A percentile compares a stretch with the other conserved stretches of the same genome.
Conservation (phyloP, 2,329 filamentous ascomycete species). For the Huntiella omanensis region DNA sequence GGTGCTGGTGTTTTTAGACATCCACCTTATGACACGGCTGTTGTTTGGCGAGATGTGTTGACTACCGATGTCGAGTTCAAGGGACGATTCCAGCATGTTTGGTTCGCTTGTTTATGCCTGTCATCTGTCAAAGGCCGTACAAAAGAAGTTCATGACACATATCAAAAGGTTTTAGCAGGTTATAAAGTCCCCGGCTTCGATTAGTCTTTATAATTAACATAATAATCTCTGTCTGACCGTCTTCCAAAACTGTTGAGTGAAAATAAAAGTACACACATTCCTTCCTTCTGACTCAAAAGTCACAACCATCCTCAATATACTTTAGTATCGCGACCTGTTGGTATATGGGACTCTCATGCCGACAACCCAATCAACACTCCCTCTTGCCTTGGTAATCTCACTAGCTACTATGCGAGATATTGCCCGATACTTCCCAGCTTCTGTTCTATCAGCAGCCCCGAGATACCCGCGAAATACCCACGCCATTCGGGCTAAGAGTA, state of each 20-base stretch:
- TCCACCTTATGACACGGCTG: slow-evolving; percentile 40
- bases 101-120: slow-evolving; percentile 1
- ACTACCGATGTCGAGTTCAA: slow-evolving; percentile 39
- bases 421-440: slow-evolving; percentile 4
- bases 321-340: background rate
- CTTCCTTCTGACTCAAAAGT: too few species aligned
- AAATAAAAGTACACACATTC: too few species aligned
- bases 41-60: slow-evolving; percentile 43
- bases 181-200: too few species aligned
- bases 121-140: too few species aligned
- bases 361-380: slow-evolving; percentile 4
- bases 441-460: slow-evolving; percentile 1
- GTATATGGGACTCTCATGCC: slow-evolving; percentile 3
- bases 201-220: too few species aligned
- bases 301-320: too few species aligned
- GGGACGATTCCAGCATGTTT: slow-evolving; percentile 32
- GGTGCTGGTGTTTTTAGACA: slow-evolving; percentile 51
- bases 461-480: slow-evolving; percentile 3
- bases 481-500: slow-evolving; percentile 3
- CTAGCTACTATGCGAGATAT: slow-evolving; percentile 3
- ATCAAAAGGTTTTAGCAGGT: too few species aligned
- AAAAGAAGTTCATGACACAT: too few species aligned
- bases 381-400: slow-evolving; percentile 5
- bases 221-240: too few species aligned
- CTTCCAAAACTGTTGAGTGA: too few species aligned